Percentiles rank a stretch among this genome's conserved stretches.
Conservation (phyloP, 1,284 basidiomycete genomes). For the Termitomyces sp. region DNA sequence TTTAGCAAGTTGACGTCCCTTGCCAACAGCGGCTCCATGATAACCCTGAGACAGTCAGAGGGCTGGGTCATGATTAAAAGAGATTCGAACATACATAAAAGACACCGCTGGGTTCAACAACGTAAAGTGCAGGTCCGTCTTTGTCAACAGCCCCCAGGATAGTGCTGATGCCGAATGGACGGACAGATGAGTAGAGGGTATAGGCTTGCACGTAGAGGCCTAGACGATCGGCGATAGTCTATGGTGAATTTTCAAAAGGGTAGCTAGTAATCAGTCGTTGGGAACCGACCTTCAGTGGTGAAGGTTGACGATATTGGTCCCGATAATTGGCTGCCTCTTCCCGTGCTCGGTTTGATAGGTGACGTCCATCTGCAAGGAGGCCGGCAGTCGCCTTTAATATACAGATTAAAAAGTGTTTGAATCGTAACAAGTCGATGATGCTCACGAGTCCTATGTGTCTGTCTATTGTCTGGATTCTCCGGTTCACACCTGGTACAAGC, state of each 20-base stretch:
- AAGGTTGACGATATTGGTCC: slow-evolving; percentile 70
- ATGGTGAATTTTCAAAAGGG: slow-evolving; percentile 4
- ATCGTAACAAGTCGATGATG: slow-evolving; percentile 3
- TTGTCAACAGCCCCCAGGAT: slow-evolving; percentile 91
- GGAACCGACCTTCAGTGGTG: slow-evolving; percentile 72
- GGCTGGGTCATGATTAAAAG: not conserved
- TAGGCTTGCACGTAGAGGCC: slow-evolving; percentile 92
- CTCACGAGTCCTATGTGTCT: slow-evolving; percentile 87
- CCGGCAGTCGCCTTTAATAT: slow-evolving; percentile 80
- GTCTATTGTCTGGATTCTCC: slow-evolving; percentile 91
- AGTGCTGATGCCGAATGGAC: slow-evolving; percentile 94
- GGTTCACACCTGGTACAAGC: slow-evolving; percentile 89
- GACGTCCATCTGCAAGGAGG: slow-evolving; percentile 90
- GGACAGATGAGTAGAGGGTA: slow-evolving; percentile 96
- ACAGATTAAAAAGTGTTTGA: not conserved
- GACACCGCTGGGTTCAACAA: slow-evolving; percentile 94
- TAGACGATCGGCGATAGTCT: slow-evolving; percentile 83
- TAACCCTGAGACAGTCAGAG: slow-evolving; percentile 64
- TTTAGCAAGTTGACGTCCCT: slow-evolving; percentile 95
- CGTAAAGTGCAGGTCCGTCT: slow-evolving; percentile 82
- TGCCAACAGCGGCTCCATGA: slow-evolving; percentile 91
- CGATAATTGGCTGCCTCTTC: slow-evolving; percentile 81
- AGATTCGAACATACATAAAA: slow-evolving; percentile 62
- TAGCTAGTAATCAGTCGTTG: not conserved
- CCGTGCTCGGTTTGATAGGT: slow-evolving; percentile 80